Percentiles rank a stretch among this genome's conserved stretches.
Evolutionary conservation across 148 eudicot genomes (phyloP).

Genomic region (Limonium bicolor): DNA sequence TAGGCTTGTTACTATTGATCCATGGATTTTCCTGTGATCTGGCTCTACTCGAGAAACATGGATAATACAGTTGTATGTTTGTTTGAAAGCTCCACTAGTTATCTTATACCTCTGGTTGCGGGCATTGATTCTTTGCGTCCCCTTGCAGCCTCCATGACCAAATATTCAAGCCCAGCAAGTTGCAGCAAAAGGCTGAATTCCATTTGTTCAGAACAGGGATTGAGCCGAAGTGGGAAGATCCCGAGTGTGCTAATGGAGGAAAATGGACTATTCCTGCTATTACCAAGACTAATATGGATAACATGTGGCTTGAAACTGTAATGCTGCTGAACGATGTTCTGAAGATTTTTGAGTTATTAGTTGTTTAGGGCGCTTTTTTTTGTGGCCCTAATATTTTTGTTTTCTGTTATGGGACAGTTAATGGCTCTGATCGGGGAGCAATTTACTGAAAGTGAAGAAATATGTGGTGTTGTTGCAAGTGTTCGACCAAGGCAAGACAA

Average conservation of each 20-base stretch:
- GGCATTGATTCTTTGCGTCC: slow-evolving; percentile 8
- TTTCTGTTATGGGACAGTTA: slow-evolving; percentile 34
- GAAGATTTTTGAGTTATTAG: background rate
- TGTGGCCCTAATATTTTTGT: background rate
- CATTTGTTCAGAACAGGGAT: slow-evolving; percentile 85
- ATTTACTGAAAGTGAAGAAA: slow-evolving; percentile 83
- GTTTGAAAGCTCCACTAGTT: too few species aligned
- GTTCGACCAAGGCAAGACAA: slow-evolving; percentile 78
- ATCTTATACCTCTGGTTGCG: too few species aligned
- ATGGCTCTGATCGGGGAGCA: slow-evolving; percentile 96
- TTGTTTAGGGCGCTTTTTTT: slow-evolving; percentile 4
- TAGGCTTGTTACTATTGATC: too few species aligned
- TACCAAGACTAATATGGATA: slow-evolving; percentile 50
- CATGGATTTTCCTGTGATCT: too few species aligned
- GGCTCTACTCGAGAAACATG: too few species aligned
- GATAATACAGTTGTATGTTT: too few species aligned
- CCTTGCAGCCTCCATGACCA: slow-evolving; percentile 80
- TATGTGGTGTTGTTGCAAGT: slow-evolving; percentile 95
- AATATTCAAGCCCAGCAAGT: slow-evolving; percentile 78
- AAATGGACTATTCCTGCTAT: slow-evolving; percentile 70
- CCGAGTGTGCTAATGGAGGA: slow-evolving; percentile 95
- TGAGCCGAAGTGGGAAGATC: slow-evolving; percentile 99
- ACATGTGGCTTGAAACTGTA: slow-evolving; percentile 98
- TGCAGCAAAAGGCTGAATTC: slow-evolving; percentile 62
- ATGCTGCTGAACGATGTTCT: background rate